Percentiles rank a stretch among this genome's conserved stretches.
Evolutionary conservation across 2,329 filamentous ascomycete species (phyloP).

Genomic region (Sporothrix humicola): DNA sequence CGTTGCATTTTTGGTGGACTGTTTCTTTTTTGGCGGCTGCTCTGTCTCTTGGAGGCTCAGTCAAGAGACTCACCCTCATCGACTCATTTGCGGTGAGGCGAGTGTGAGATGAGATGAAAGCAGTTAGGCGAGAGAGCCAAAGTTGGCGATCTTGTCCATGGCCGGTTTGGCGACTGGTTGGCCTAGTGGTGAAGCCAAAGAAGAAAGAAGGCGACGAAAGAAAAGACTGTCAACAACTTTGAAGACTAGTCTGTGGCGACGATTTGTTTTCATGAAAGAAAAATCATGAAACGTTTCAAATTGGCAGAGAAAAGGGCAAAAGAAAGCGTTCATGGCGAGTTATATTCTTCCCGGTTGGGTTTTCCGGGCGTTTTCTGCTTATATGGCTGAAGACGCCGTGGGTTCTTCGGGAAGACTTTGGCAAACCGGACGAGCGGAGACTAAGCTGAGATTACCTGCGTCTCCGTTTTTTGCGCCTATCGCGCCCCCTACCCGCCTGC

Average conservation of each 20-base stretch:
- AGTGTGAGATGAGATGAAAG: conserved; percentile 1
- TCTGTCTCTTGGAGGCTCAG: no score
- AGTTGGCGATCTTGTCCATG: background rate
- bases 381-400: conserved; percentile 23
- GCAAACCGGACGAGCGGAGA: conserved; percentile 51
- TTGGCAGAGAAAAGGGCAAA: conserved; percentile 7
- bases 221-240: background rate
- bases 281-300: conserved; percentile 18
- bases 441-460: conserved; percentile 48
- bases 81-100: background rate
- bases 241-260: background rate
- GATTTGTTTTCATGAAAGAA: background rate
- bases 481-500: conserved; percentile 33
- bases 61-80: background rate
- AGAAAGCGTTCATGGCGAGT: background rate
- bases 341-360: background rate
- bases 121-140: background rate
- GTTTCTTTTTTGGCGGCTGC: background rate
- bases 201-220: background rate
- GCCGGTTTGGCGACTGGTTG: background rate
- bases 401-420: conserved; percentile 20
- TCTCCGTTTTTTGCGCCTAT: conserved; percentile 34
- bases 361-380: conserved; percentile 27
- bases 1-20: background rate
- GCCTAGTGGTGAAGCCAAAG: background rate